Evolutionary conservation across 176 grass and related monocot genomes (phyloP), one percentile per base, ranked within the genome.

Genomic region (Ananas comosus): DNA sequence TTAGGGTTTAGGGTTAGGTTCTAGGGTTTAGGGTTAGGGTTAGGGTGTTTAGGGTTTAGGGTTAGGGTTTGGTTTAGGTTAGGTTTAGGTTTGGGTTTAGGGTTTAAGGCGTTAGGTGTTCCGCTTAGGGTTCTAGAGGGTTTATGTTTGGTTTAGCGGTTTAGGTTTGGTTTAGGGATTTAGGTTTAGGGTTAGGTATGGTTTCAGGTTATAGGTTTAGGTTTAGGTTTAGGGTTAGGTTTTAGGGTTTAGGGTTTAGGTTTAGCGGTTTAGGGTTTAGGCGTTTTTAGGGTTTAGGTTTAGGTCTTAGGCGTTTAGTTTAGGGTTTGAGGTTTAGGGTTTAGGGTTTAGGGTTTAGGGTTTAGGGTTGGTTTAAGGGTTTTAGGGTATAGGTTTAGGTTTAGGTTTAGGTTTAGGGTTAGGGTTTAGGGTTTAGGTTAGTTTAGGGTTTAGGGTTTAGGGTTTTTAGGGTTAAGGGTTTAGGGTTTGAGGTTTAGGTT

Each of bases 211-310:
- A 11, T 11, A 64, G 75, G 7, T 78, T 78, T n/a, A 13, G 75
- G 75, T n/a, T 78, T 78, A 25, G 17, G 75, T 64, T n/a, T 78
- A 69, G 12, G n/a, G n/a, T n/a, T n/a, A n/a, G 17, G 75, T 64
- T n/a, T 78, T 78, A 25, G 17, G 75, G 75, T n/a, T 70, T 76
- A n/a, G 16, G 75, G 75, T n/a, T 78, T 78, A 53, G 48, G 75
- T 9, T 50, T 78, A 58, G 13, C 17, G 74, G 63, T 50, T 78
- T 68, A 25, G 48, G 75, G 48, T 51, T 78, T 69, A 28, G 49
- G n/a, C n/a, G 75, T 42, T 51, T 78, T 69, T 24, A 49, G 75
- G 64, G 49, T 78, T 69, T 24, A 49, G 75, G 64, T 51, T 78
- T 69, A 54, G 64, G 75, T 42, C 51, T 78, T 69, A 53, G 33